Evolutionary conservation across 1,139 yeast genomes (phyloP).

Genomic region (Suhomyces coccinellae): DNA sequence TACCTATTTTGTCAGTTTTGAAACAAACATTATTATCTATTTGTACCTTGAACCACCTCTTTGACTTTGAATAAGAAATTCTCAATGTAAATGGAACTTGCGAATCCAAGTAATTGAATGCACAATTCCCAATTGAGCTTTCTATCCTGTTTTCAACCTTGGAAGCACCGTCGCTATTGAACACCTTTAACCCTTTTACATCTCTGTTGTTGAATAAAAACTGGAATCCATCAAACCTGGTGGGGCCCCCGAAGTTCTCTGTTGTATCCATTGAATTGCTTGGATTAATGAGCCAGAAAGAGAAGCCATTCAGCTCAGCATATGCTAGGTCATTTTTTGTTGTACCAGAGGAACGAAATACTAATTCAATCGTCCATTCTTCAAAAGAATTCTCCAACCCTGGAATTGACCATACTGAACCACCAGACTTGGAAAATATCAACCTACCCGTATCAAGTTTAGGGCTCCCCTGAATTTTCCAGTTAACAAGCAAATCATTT

Average conservation of each 20-base stretch:
- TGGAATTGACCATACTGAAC: conserved; percentile 49
- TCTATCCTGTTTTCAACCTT: conserved; percentile 16
- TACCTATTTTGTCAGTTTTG: conserved; percentile 54
- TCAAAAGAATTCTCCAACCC: conserved; percentile 31
- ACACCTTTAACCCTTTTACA: conserved; percentile 55
- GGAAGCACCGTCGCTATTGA: conserved; percentile 55
- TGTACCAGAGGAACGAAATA: conserved; percentile 58
- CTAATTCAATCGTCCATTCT: conserved; percentile 61
- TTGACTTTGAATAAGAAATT: conserved; percentile 51
- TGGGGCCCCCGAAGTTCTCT: conserved; percentile 52
- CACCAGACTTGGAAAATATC: conserved; percentile 33
- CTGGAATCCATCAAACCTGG: conserved; percentile 60
- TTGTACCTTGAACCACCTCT: conserved; percentile 57
- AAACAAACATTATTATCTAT: conserved; percentile 70
- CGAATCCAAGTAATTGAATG: conserved; percentile 59
- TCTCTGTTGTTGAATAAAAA: conserved; percentile 50
- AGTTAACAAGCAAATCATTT: conserved; percentile 26
- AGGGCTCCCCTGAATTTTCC: conserved; percentile 33
- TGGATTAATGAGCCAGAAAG: conserved; percentile 49
- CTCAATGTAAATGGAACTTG: conserved; percentile 70
- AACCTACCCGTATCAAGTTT: conserved; percentile 42
- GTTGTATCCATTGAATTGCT: conserved; percentile 15
- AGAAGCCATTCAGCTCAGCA: conserved; percentile 44
- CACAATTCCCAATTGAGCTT: conserved; percentile 56
- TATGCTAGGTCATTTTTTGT: conserved; percentile 27